A percentile compares a stretch with the other conserved stretches of the same genome.
These are phyloP conservation scores for Rhodotorula mucilaginosa DNA, from an alignment of 1,284 basidiomycete species.

Conservation along the genomic window DNA sequence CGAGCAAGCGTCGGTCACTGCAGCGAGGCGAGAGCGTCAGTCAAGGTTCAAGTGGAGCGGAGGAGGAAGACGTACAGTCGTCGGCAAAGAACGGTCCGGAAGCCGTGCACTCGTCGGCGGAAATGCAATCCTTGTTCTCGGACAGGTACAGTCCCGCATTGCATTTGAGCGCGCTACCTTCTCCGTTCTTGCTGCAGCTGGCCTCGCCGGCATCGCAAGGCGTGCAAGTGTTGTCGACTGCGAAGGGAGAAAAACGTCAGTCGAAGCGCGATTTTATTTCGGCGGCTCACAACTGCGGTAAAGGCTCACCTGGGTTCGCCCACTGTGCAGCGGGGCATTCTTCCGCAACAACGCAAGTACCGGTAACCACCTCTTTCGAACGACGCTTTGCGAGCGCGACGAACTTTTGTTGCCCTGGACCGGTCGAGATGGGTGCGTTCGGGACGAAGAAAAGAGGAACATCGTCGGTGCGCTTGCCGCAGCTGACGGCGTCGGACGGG, in stretches of 20 bases:
- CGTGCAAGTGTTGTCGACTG: not conserved
- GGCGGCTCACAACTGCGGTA: not conserved
- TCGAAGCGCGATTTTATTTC: too few species aligned
- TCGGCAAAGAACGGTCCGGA: not conserved
- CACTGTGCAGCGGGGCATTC: not conserved
- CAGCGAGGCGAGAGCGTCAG: not conserved
- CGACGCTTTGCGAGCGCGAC: not conserved
- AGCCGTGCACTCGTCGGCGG: not conserved
- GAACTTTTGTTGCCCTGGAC: not conserved
- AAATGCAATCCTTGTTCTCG: not conserved
- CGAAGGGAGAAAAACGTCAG: too few species aligned
- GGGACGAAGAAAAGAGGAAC: not conserved
- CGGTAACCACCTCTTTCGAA: not conserved
- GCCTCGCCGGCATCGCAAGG: not conserved
- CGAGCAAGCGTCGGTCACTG: not conserved
- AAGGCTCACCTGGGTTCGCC: not conserved
- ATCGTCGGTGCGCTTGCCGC: not conserved
- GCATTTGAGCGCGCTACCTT: not conserved
- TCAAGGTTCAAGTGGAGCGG: not conserved
- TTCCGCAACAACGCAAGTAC: not conserved
- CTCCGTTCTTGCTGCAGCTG: not conserved
- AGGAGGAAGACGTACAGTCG: not conserved
- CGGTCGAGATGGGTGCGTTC: not conserved
- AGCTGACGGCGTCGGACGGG: not conserved
- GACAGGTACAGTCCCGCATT: not conserved